Conservation (phyloP, 2,329 filamentous ascomycete genomes). For the Colletotrichum sp. region DNA sequence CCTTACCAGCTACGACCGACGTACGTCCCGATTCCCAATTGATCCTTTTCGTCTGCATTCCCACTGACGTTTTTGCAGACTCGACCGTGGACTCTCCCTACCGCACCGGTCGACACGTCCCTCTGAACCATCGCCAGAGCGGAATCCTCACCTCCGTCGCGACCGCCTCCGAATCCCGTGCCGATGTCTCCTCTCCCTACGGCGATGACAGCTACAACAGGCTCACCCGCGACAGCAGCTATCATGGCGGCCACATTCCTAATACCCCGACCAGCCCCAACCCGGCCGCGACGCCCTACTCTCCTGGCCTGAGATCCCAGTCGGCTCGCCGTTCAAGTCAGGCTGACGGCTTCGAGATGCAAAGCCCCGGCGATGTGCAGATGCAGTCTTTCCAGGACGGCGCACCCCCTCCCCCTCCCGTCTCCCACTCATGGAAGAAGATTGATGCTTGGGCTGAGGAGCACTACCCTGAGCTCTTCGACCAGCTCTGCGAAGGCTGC, state of each 20-base stretch:
- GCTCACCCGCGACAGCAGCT: constrained; percentile 50
- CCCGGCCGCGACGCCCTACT: constrained; percentile 74
- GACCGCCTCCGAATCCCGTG: constrained; percentile 86
- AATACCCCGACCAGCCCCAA: constrained; percentile 58
- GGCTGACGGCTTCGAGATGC: constrained; percentile 71
- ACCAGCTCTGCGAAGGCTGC: constrained; percentile 91
- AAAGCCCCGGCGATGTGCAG: constrained; percentile 82
- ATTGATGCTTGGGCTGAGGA: constrained; percentile 95
- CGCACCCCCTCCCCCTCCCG: constrained; percentile 85
- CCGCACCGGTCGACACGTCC: constrained; percentile 87
- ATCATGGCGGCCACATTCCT: constrained; percentile 64
- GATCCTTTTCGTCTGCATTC: background rate
- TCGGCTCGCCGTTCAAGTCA: constrained; percentile 70
- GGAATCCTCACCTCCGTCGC: constrained; percentile 86
- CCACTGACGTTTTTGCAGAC: constrained; percentile 60
- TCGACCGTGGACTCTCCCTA: constrained; percentile 93
- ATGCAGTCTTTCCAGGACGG: constrained; percentile 97
- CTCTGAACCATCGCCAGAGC: constrained; percentile 77
- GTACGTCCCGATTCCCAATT: constrained; percentile 45
- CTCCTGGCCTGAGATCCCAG: constrained; percentile 85
- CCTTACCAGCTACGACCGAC: constrained; percentile 75
- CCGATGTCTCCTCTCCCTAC: constrained; percentile 82
- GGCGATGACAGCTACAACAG: constrained; percentile 65
- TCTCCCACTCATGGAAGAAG: constrained; percentile 88
- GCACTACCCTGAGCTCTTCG: constrained; percentile 91